Base-by-base conservation (phyloP, 2,329 filamentous ascomycete genomes). In the Dichotomopilus funicola region DNA sequence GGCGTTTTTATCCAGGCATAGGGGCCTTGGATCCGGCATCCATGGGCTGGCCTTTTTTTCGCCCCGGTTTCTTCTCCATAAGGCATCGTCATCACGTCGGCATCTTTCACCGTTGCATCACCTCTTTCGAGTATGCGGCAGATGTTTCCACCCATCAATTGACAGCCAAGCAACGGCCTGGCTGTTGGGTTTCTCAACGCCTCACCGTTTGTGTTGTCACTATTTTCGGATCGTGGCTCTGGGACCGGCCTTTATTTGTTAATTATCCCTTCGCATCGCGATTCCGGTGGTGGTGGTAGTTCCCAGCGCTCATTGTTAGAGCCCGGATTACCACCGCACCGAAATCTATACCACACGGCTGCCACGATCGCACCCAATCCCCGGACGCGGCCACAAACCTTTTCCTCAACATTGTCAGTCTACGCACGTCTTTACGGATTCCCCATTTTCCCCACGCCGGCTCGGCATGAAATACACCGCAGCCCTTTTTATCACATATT, bases 21-120 rank as follows among this genome's bases (percentile, higher is more conserved):
- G 44, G 58, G 49, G 53, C 57, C 56, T 60, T 59, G 62, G 63
- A 59, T 63, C 58, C 49, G 55, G 61, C 58, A 63, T 63, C 58
- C 58, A 45, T 51, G 45, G 56, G 53, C 56, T 58, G 55, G 52
- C 31, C 53, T 27, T 27, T 27, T 27, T 27, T 27, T 27, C 34
- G 50, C 51, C 55, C 51, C 57, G 57, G 54, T 57, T 34, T 42
- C 50, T 43, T 54, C 50, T 54, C 49, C 55, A 52, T 55, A n/a
- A 45, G 43, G 55, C 51, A 59, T 55, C 54, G 27, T 53, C 56
- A 57, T 57, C 42, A 31, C 48, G 48, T 51, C 49, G 53, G 48
- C 53, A 55, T 55, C 53, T n/a, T 51, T 55, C 48, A 55, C 9
- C 49, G 41, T 51, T 55, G 36, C 53, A 51, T 51, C 53, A 48